Evolutionary conservation across 2,329 filamentous ascomycete genomes (phyloP).

Genomic region (Cryphonectria nitschkei): DNA sequence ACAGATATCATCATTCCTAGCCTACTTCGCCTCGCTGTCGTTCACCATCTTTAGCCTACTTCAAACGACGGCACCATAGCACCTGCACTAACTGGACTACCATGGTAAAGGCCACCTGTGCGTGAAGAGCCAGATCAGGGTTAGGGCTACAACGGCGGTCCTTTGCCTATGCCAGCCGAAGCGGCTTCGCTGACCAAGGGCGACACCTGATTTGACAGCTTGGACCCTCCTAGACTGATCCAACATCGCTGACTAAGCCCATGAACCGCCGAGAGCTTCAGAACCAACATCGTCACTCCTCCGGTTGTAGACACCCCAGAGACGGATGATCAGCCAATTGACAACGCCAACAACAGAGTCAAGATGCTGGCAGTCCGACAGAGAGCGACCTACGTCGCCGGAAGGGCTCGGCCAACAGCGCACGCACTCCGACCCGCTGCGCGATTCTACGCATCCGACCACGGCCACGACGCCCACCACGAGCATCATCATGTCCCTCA

Average conservation of each 20-base stretch:
- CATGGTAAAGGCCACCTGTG: background rate
- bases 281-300: constrained; percentile 20
- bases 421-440: constrained; percentile 35
- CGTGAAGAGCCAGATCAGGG: background rate
- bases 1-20: constrained; percentile 31
- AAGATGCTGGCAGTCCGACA: constrained; percentile 45
- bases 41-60: background rate
- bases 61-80: too few relatives aligned
- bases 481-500: constrained; percentile 44
- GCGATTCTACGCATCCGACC: constrained; percentile 59
- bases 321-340: constrained; percentile 21
- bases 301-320: background rate
- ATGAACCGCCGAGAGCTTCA: constrained; percentile 10
- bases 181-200: background rate
- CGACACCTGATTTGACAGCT: constrained; percentile 5
- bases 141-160: background rate
- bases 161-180: background rate
- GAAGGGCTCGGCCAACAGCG: constrained; percentile 38
- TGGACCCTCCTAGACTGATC: background rate
- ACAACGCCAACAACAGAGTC: constrained; percentile 23
- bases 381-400: constrained; percentile 42
- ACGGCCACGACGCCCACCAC: constrained; percentile 48
- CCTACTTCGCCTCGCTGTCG: constrained; percentile 5
- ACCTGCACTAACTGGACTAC: background rate
- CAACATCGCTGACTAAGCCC: constrained; percentile 12